Evolutionary conservation across 305 asterid genomes (phyloP), one percentile per base, ranked within the genome.

Genomic region (Solanum aculeatissimum): DNA sequence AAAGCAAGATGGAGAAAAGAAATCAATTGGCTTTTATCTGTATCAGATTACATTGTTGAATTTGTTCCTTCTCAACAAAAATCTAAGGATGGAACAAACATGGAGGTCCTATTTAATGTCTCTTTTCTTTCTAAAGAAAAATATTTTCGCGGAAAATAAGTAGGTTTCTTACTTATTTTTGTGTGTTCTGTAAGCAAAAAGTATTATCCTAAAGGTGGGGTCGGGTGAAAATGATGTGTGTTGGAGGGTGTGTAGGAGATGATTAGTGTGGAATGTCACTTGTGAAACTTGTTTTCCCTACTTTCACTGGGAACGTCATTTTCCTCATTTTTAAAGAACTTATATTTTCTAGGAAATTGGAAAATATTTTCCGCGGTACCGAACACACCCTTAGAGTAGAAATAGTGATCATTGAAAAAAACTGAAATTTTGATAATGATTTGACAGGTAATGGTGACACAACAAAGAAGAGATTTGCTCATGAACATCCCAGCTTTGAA

Each of bases 1-100:
- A 95, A 95, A 83, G 86, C 83, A 42, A 90, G 96, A 87, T 95
- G 99, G 99, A 93, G 87, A 83, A 95, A 90, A 86, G 98, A 95
- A 87, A 84, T 90, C 4, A 95, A 89, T 27, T 94, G 97, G 97
- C 95, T 95, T 84, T 85, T 94, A 69, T 91, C 97, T 10, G 95
- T 95, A 47, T 87, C 98, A 1, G 97, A 95, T 88, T 87, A 90
- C 88, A 94, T 95, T 47, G 98, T 95, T 45, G 99, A 95, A 83
- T 90, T 95, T 77, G 97, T 93, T 12, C 89, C 99, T 74, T 88
- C 97, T 83, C 93, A 94, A 80, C 98, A 94, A 86, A 83, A 80
- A 83, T 42, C 93, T 0, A 92, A 92, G 84, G 95, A 93, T 81
- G 99, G 99, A 85, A 80, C 94, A 27, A 83, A 14, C 7, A 92